Evolutionary conservation across 163 green algal species (phyloP).

Genomic region (Chloroidium sp.): DNA sequence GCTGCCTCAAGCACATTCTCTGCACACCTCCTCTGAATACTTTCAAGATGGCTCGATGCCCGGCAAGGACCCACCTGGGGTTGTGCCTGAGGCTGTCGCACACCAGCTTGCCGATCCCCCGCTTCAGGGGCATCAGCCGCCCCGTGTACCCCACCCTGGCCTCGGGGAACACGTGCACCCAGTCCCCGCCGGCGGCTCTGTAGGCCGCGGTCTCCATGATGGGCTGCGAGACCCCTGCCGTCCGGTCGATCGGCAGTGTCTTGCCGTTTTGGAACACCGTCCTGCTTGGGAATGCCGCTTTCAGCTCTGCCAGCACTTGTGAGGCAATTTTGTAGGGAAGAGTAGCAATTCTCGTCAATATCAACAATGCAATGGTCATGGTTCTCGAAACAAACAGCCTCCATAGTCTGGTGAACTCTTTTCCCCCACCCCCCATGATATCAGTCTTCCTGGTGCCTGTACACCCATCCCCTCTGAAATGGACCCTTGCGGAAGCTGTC

Average conservation of each 20-base stretch:
- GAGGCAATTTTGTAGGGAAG: too few relatives aligned
- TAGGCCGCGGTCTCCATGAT: slow-evolving; percentile 44
- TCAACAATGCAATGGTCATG: too few relatives aligned
- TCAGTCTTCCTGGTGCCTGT: too few relatives aligned
- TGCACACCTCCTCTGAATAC: too few relatives aligned
- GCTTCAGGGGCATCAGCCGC: slow-evolving; percentile 37
- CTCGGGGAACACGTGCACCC: slow-evolving; percentile 89
- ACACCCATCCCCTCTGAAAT: too few relatives aligned
- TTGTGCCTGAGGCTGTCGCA: slow-evolving; percentile 44
- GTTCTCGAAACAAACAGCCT: too few relatives aligned
- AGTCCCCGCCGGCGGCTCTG: slow-evolving; percentile 45
- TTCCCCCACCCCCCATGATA: too few relatives aligned
- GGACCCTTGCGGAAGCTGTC: too few relatives aligned
- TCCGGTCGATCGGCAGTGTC: slow-evolving; percentile 67
- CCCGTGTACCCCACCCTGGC: slow-evolving; percentile 47
- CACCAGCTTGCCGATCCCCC: slow-evolving; percentile 72
- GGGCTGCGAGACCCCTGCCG: slow-evolving; percentile 60
- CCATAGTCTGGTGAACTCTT: too few relatives aligned
- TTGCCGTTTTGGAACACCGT: slow-evolving; percentile 86
- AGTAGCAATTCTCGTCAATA: too few relatives aligned
- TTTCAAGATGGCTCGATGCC: background rate
- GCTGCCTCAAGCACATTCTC: too few relatives aligned
- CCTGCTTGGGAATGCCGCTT: slow-evolving; percentile 15
- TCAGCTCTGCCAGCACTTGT: too few relatives aligned
- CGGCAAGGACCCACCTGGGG: slow-evolving; percentile 11